These are phyloP conservation scores for Boletales sp. DNA, from an alignment of 768 basidiomycete species.

Conservation along the genomic window DNA sequence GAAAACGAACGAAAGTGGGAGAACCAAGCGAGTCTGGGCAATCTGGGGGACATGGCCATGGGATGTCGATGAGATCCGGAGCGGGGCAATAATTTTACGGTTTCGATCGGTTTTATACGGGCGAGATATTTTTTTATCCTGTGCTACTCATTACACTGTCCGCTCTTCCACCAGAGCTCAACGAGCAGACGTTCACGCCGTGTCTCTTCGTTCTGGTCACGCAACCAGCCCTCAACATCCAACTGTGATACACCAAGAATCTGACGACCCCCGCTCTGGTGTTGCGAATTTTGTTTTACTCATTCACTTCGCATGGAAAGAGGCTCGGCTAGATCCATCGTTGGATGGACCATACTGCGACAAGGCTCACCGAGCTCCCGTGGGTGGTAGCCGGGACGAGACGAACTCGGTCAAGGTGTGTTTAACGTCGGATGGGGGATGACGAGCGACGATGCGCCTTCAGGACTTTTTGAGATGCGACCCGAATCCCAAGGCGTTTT, in stretches of 20 bases:
- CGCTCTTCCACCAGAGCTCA: too few relatives aligned
- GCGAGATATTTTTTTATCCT: too few relatives aligned
- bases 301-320: conserved; percentile 26
- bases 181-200: too few relatives aligned
- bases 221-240: too few relatives aligned
- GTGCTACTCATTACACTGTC: too few relatives aligned
- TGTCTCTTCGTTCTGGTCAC: too few relatives aligned
- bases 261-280: too few relatives aligned
- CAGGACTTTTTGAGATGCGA: conserved; percentile 79
- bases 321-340: conserved; percentile 66
- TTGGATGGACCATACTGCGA: conserved; percentile 69
- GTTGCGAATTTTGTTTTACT: not conserved
- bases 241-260: too few relatives aligned
- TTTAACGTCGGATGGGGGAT: too few relatives aligned
- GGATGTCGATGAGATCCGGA: too few relatives aligned
- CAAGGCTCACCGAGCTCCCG: conserved; percentile 66
- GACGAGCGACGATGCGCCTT: not conserved
- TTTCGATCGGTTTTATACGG: conserved; percentile 23
- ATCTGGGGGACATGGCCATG: too few relatives aligned
- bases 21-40: too few relatives aligned
- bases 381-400: conserved; percentile 75
- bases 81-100: not conserved
- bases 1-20: conserved; percentile 8
- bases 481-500: conserved; percentile 72
- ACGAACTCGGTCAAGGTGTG: conserved; percentile 69